Conservation (phyloP, 768 basidiomycete genomes). For the Phlegmacium glaucopus region DNA sequence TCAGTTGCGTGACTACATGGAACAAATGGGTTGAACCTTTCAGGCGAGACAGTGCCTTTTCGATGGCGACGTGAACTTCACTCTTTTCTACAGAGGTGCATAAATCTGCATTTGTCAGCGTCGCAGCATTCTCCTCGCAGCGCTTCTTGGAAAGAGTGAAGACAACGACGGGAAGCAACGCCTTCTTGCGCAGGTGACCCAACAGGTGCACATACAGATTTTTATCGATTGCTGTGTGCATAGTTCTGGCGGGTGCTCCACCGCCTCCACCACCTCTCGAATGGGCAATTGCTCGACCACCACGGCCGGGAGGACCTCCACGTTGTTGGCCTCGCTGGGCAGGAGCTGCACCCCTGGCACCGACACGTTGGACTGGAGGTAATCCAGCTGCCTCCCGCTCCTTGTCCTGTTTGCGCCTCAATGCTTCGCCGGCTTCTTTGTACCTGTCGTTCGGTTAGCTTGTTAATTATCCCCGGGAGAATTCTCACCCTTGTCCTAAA, state of each 20-base stretch:
- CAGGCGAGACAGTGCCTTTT: slow-evolving; percentile 84
- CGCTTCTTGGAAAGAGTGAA: slow-evolving; percentile 97
- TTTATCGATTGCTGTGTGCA: slow-evolving; percentile 75
- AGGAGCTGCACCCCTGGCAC: slow-evolving; percentile 68
- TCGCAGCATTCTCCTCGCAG: slow-evolving; percentile 95
- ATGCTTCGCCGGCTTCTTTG: slow-evolving; percentile 84
- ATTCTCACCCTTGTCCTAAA: slow-evolving; percentile 66
- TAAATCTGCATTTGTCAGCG: slow-evolving; percentile 83
- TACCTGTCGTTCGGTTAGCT: slow-evolving; percentile 47
- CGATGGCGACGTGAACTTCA: slow-evolving; percentile 92
- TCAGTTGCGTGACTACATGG: slow-evolving; percentile 3
- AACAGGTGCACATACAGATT: slow-evolving; percentile 94
- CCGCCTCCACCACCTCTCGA: slow-evolving; percentile 42
- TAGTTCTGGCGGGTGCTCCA: slow-evolving; percentile 44
- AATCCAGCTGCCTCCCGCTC: slow-evolving; percentile 95
- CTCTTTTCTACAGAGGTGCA: slow-evolving; percentile 92
- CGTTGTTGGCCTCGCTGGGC: slow-evolving; percentile 57
- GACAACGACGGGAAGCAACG: slow-evolving; percentile 88
- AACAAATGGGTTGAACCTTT: slow-evolving; percentile 56
- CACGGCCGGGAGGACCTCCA: slow-evolving; percentile 37
- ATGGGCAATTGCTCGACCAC: slow-evolving; percentile 37
- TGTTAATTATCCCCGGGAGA: slow-evolving; percentile 1
- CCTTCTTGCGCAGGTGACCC: slow-evolving; percentile 79
- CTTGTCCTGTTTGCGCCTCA: slow-evolving; percentile 95
- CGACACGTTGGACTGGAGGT: slow-evolving; percentile 78